Percentiles rank a stretch among this genome's conserved stretches.
phyloP scores from a whole-genome alignment of 139 green algal genomes.

The Chlamydomonas incerta region DNA sequence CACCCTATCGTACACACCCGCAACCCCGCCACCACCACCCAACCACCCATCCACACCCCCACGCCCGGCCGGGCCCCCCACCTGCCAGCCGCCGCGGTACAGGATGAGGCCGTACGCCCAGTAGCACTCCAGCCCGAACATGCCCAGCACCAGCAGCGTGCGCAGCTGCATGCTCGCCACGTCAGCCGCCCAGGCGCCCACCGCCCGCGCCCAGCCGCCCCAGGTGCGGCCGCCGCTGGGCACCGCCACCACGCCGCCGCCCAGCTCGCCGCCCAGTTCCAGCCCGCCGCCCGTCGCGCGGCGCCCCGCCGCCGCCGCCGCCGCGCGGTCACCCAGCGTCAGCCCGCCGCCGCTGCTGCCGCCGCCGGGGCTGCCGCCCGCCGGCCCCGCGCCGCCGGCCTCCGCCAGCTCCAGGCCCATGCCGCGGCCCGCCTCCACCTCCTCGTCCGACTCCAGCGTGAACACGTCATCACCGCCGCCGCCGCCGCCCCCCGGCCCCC shows the following conservation, averaged over 20 bases:
- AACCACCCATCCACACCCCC: background rate
- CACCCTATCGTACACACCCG: background rate
- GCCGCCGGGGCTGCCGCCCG: too few species aligned
- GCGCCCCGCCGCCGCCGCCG: background rate
- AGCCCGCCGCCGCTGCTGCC: too few species aligned
- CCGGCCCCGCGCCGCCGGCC: too few species aligned
- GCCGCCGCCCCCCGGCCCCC: too few species aligned
- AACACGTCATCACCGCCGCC: background rate
- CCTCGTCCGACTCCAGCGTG: background rate
- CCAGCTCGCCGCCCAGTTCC: too few species aligned
- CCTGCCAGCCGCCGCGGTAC: conserved; percentile 39
- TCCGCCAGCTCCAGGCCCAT: background rate
- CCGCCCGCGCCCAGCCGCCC: background rate
- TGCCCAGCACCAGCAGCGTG: conserved; percentile 24
- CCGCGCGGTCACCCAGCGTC: too few species aligned
- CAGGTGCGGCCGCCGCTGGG: background rate
- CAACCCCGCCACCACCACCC: background rate
- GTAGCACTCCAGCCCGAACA: conserved; percentile 47
- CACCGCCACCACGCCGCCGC: background rate
- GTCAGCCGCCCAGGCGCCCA: background rate
- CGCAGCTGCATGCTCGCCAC: conserved; percentile 27
- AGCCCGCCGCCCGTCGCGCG: background rate
- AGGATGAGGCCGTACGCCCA: conserved; percentile 39
- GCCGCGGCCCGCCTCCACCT: background rate
- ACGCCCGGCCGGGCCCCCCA: background rate